Conservation (phyloP, 306 rosid genomes). For the Ceratonia siliqua region DNA sequence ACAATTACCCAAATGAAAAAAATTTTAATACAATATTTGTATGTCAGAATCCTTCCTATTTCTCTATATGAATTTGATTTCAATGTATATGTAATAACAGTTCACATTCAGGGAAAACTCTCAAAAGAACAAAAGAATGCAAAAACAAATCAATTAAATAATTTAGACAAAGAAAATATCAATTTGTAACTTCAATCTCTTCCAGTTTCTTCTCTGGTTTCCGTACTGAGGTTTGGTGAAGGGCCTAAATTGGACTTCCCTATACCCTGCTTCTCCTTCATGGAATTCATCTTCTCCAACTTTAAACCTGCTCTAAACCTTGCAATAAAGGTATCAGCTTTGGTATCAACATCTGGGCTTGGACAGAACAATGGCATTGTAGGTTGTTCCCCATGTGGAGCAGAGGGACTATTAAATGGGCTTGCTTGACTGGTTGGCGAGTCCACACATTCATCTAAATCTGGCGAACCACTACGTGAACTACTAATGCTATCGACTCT, state of each 20-base stretch:
- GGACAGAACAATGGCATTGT: conserved; percentile 50
- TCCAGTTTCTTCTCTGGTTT: conserved; percentile 18
- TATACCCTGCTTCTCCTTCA: conserved; percentile 50
- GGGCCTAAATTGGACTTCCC: conserved; percentile 58
- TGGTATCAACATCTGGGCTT: conserved; percentile 77
- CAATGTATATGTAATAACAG: conserved; percentile 21
- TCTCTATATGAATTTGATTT: conserved; percentile 29
- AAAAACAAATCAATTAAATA: conserved; percentile 9
- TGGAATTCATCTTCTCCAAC: conserved; percentile 78
- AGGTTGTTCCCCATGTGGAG: conserved; percentile 34
- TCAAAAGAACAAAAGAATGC: conserved; percentile 24
- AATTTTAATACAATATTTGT: conserved; percentile 11
- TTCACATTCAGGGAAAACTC: conserved; percentile 12
- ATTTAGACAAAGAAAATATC: background rate
- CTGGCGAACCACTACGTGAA: conserved; percentile 62
- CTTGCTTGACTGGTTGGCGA: conserved; percentile 36
- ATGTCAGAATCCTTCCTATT: conserved; percentile 27
- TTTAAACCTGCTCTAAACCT: conserved; percentile 70
- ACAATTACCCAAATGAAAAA: background rate
- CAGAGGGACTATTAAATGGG: conserved; percentile 1
- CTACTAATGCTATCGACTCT: conserved; percentile 66
- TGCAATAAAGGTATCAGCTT: conserved; percentile 77
- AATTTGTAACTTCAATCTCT: conserved; percentile 17
- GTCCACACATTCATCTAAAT: conserved; percentile 50
- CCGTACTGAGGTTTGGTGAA: conserved; percentile 16